phyloP scores from a whole-genome alignment of 495 filamentous ascomycete species.

The Neurospora sp. region DNA sequence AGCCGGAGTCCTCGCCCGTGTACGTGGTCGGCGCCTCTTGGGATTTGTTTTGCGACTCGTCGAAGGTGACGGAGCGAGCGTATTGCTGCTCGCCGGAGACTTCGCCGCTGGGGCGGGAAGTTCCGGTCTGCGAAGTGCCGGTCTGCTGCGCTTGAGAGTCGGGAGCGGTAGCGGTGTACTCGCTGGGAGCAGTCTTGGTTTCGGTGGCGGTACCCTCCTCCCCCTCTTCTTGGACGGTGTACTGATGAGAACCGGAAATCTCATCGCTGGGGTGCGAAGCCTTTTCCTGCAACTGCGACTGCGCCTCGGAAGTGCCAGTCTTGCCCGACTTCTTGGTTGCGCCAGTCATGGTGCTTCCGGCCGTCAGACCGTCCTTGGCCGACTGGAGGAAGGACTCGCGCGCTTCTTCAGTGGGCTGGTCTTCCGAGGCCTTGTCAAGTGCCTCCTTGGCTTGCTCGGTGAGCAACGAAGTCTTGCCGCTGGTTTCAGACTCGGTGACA shows the following conservation, averaged over 20 bases:
- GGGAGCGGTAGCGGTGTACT: not conserved
- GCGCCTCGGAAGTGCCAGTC: not conserved
- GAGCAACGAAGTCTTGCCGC: conserved; percentile 2
- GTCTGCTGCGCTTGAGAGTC: not conserved
- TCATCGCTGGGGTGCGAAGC: not conserved
- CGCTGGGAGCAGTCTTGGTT: not conserved
- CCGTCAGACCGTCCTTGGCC: conserved; percentile 3
- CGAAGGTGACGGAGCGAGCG: not conserved
- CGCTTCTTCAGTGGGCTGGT: conserved; percentile 15
- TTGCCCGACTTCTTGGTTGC: not conserved
- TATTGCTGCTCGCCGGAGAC: not conserved
- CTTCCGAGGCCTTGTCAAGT: conserved; percentile 19
- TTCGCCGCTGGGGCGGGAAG: not conserved
- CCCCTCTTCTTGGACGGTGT: not conserved
- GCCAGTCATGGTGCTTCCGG: conserved; percentile 2
- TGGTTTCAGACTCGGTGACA: not conserved
- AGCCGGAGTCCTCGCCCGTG: not conserved
- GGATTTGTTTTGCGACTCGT: not conserved
- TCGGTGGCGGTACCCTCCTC: not conserved
- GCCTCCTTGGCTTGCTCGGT: conserved; percentile 20
- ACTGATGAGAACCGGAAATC: not conserved
- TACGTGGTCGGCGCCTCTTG: not conserved
- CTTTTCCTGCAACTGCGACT: not conserved
- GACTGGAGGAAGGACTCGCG: conserved; percentile 14
- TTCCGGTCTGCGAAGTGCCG: not conserved